Evolutionary conservation across 352 stramenopile genomes (phyloP).

Genomic region (Phytophthora pistaciae): DNA sequence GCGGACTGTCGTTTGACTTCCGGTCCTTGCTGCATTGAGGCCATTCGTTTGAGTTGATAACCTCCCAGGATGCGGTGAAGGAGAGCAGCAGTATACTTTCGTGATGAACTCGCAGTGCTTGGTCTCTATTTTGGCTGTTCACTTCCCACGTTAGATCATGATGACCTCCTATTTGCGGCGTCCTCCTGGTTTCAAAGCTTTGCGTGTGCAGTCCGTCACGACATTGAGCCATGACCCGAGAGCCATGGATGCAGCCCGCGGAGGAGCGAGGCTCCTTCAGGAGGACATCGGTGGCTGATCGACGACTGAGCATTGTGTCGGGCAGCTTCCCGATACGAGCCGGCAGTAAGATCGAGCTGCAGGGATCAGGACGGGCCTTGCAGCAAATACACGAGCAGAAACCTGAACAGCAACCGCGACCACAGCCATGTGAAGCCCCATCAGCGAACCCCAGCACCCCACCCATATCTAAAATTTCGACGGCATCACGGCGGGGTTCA

Average conservation of each 20-base stretch:
- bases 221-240: conserved; percentile 26
- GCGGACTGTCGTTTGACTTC: conserved; percentile 28
- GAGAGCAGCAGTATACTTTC: not conserved
- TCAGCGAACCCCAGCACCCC: conserved; percentile 35
- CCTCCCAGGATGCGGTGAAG: not conserved
- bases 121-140: conserved; percentile 16
- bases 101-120: conserved; percentile 5
- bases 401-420: conserved; percentile 2
- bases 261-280: conserved; percentile 26
- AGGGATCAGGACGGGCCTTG: conserved; percentile 14
- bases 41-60: not conserved
- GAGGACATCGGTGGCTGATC: conserved; percentile 16
- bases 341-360: conserved; percentile 22
- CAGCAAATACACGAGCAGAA: conserved; percentile 9
- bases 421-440: conserved; percentile 15
- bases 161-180: conserved; percentile 33
- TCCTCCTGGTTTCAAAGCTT: conserved; percentile 16
- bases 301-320: conserved; percentile 12
- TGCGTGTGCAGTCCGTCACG: conserved; percentile 3
- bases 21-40: conserved; percentile 27
- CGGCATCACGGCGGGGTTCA: conserved; percentile 32
- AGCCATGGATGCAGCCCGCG: conserved; percentile 24
- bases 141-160: not conserved
- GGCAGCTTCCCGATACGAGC: conserved; percentile 20
- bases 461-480: conserved; percentile 6